Evolutionary conservation across 805 yeast genomes (phyloP).

Genomic region (Monosporozyma unispora): DNA sequence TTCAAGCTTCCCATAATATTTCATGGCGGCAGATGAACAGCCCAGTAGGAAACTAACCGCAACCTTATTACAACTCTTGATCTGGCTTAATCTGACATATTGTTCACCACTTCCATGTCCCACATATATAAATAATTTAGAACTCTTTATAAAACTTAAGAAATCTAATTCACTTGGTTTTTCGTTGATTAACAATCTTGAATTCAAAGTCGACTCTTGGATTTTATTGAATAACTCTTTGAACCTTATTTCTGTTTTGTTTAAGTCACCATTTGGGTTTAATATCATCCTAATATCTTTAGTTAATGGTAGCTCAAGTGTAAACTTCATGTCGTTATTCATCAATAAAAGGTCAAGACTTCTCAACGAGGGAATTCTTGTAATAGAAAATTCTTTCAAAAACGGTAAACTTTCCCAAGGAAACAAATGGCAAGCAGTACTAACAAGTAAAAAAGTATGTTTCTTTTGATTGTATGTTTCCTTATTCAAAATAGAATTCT

Average conservation of each 20-base stretch:
- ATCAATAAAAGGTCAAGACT: constrained; percentile 34
- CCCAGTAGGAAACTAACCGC: constrained; percentile 73
- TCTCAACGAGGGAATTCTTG: constrained; percentile 65
- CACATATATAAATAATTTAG: constrained; percentile 58
- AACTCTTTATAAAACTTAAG: constrained; percentile 32
- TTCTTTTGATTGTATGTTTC: constrained; percentile 14
- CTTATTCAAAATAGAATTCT: neutral
- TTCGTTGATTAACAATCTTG: constrained; percentile 47
- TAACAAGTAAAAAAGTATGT: constrained; percentile 65
- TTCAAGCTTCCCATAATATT: constrained; percentile 49
- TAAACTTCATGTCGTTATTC: constrained; percentile 4
- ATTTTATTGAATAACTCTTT: constrained; percentile 33
- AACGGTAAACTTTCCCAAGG: constrained; percentile 87
- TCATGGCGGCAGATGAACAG: constrained; percentile 76
- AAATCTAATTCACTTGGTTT: constrained; percentile 53
- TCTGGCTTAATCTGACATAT: constrained; percentile 47
- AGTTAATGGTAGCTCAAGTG: constrained; percentile 17
- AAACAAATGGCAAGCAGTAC: constrained; percentile 52
- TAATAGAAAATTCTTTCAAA: constrained; percentile 45
- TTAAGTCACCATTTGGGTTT: constrained; percentile 76
- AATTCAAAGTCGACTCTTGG: constrained; percentile 27
- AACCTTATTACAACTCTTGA: constrained; percentile 36
- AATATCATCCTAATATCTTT: constrained; percentile 51
- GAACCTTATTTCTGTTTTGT: constrained; percentile 54
- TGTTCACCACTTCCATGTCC: constrained; percentile 99